These are phyloP conservation scores for Thelonectria olida DNA, from an alignment of 2,329 filamentous ascomycete species.

Conservation along the genomic window DNA sequence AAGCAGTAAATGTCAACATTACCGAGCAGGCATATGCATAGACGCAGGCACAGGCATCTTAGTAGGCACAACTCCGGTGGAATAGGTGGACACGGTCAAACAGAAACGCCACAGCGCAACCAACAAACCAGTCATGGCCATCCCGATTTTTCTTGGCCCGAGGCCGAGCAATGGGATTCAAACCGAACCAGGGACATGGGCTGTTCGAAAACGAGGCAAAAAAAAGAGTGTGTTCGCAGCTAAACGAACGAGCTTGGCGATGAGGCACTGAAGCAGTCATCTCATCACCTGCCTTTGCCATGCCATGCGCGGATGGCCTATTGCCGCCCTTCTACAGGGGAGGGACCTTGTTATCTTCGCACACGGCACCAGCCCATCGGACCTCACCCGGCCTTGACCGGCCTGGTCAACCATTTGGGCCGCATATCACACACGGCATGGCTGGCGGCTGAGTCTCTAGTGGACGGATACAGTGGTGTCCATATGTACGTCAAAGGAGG, in stretches of 20 bases:
- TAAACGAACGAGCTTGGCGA: constrained; percentile 21
- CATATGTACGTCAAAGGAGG: not conserved
- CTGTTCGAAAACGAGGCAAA: not conserved
- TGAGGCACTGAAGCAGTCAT: constrained; percentile 9
- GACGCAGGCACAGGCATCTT: no score
- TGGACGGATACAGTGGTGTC: not conserved
- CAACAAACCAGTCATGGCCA: constrained; percentile 13
- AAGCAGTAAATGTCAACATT: constrained; percentile 18
- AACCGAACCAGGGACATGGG: not conserved
- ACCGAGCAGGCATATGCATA: constrained; percentile 24
- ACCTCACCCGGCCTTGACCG: constrained; percentile 7
- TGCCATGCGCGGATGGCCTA: not conserved
- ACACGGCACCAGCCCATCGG: constrained; percentile 7
- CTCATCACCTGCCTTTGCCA: constrained; percentile 14
- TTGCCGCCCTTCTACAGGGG: constrained; percentile 16
- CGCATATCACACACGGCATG: constrained; percentile 6
- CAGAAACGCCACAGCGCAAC: constrained; percentile 21
- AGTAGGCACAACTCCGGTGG: no score
- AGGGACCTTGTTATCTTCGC: not conserved
- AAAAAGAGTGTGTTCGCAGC: constrained; percentile 17
- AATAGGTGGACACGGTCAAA: constrained; percentile 14
- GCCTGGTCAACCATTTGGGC: constrained; percentile 1
- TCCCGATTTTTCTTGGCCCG: constrained; percentile 11
- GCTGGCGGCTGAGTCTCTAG: not conserved
- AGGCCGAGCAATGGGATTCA: not conserved